Conservation (phyloP, 768 basidiomycete genomes). For the Lactarius psammicola region DNA sequence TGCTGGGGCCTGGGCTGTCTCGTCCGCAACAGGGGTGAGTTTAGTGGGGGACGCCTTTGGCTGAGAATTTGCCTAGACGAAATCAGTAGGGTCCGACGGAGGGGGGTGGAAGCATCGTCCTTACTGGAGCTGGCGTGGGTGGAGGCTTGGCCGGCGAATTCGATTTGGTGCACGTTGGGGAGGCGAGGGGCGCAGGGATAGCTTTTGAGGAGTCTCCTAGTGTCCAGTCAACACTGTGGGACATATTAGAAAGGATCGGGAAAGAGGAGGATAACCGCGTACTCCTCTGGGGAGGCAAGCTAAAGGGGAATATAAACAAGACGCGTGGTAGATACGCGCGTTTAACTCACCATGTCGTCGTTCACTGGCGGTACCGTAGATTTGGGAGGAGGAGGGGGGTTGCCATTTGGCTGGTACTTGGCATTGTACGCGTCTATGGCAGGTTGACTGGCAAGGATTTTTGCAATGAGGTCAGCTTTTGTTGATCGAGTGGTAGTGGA, state of each 20-base stretch:
- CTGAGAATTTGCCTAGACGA: conserved; percentile 5
- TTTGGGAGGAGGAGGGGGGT: conserved; percentile 18
- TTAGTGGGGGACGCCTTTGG: conserved; percentile 7
- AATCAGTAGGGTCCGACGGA: conserved; percentile 1
- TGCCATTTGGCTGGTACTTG: conserved; percentile 26
- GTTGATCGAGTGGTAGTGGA: conserved; percentile 54
- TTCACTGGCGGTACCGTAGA: conserved; percentile 17
- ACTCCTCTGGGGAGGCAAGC: conserved; percentile 38
- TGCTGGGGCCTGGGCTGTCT: conserved; percentile 3
- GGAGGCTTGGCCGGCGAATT: neutral
- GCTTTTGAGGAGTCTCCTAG: neutral
- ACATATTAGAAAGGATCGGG: neutral
- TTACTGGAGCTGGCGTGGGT: conserved; percentile 7
- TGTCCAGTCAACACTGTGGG: conserved; percentile 17
- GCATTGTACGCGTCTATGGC: conserved; percentile 52
- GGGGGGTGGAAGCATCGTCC: neutral
- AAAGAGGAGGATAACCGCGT: conserved; percentile 19
- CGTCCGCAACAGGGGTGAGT: neutral
- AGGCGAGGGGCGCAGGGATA: neutral
- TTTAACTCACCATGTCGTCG: conserved; percentile 35
- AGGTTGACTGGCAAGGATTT: conserved; percentile 50
- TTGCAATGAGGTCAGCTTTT: conserved; percentile 65
- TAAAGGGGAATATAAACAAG: conserved; percentile 26
- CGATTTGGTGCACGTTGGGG: conserved; percentile 5
- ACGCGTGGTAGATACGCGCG: conserved; percentile 7